Base-by-base conservation (phyloP, 192 early-diverging fungal genomes). In the Podila epigama region DNA sequence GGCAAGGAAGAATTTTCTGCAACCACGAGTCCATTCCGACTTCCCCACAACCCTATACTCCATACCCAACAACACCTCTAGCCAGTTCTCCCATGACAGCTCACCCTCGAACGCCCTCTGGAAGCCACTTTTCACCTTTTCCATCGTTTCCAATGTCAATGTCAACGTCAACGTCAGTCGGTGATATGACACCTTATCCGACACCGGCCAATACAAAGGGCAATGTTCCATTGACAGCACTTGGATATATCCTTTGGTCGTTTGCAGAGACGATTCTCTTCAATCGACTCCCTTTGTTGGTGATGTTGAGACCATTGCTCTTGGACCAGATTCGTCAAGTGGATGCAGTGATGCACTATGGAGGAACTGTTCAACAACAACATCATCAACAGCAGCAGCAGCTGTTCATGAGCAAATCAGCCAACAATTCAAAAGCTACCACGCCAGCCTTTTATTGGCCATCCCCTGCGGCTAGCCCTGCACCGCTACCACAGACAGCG, bases 201-300 rank as follows among this genome's bases (percentile, higher is more conserved):
- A 40, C 25, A 44, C 9, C 68, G 11, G 15, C 15, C 5, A 11
- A 33, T 11, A 7, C 60, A 4, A 31, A 28, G n/a, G 63, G 60
- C n/a, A 57, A 57, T 41, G 28, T 54, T 35, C 59, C 58, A 3
- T 33, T 73, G 20, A 75, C 83, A 29, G 70, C 83, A 12, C 57
- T 70, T 48, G 84, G 85, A 2, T 88, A 79, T 55, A 73, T 82
- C 1, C 59, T 79, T 2, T 88, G 87, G 87, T 69, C 81, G 2
- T 83, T 88, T 53, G 69, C 86, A 10, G 87, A 88, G 57, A 84
- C 86, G 16, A 64, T 87, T 31, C 59, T 84, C 11, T 81, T 59
- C 31, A 85, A 82, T 31, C 82, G 80, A 28, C 66, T 79, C 3
- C 87, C 87, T 0, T 31, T 88, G n/a, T 60, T 84, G 51, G 51